Base-by-base conservation (phyloP, 1,139 yeast genomes). In the Geotrichum europaeum region DNA sequence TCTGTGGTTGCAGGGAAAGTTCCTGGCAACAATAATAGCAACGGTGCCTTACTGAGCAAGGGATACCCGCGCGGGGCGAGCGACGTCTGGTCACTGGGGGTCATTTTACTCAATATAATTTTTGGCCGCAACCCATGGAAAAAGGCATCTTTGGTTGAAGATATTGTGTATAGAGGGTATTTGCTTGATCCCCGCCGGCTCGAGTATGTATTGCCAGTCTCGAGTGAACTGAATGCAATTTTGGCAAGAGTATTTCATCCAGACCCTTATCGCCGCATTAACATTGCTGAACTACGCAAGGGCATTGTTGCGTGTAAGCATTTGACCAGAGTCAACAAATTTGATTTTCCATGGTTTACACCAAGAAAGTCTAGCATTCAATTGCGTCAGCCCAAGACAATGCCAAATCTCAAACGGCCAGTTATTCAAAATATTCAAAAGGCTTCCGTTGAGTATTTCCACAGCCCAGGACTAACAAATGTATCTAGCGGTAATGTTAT, bases 71-170 rank as follows among this genome's bases (percentile, higher is more conserved):
- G 61, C 50, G 51, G 60, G 2, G 52, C 63, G 2, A 51, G 60
- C 57, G 97, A 91, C 71, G 82, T 89, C 32, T 91, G 97, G 97
- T 87, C 96, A 1, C 76, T 91, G 59, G 96, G 95, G 2, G 86
- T 91, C 34, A 84, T 91, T 45, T 77, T 91, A 62, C 84, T 91
- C 64, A 91, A 91, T 70, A 78, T 91, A 58, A 81, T 89, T 15
- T 89, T 96, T 68, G 85, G 90, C 53, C 81, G 96, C 71, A 91
- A 91, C 70, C 97, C 97, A 22, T 91, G 97, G 97, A 83, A 90
- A 60, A 84, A 86, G 66, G 96, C 97, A 4, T 81, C 87, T 58
- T 75, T 82, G 49, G 72, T 73, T 6, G 82, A 81, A 53, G 89
- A 85, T 68, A 76, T 81, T 53, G 82, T 87, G 0, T 85, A 81